Conservation (phyloP, 495 filamentous ascomycete species). For the Aspergillus steynii region DNA sequence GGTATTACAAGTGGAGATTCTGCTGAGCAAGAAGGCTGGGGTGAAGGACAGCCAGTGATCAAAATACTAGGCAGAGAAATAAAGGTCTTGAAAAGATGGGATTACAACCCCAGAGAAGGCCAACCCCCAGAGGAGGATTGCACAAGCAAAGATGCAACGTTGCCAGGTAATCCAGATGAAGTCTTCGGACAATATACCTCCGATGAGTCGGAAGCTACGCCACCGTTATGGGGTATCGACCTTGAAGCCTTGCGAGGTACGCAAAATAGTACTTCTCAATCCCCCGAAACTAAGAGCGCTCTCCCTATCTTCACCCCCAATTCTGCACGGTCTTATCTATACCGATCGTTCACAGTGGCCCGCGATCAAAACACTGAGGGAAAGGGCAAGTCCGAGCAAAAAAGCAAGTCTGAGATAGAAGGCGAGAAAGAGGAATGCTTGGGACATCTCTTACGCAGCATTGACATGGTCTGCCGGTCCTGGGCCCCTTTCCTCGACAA, state of each 20-base stretch:
- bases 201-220: conserved; percentile 24
- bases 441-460: conserved; percentile 60
- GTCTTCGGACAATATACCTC: conserved; percentile 16
- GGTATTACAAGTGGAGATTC: conserved; percentile 66
- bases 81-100: conserved; percentile 71
- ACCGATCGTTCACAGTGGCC: conserved; percentile 32
- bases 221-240: conserved; percentile 77
- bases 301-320: conserved; percentile 71
- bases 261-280: conserved; percentile 14
- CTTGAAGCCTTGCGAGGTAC: conserved; percentile 60
- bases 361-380: conserved; percentile 2
- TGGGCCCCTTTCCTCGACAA: conserved; percentile 60
- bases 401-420: conserved; percentile 29
- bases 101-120: conserved; percentile 64
- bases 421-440: conserved; percentile 56
- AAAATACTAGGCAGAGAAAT: conserved; percentile 71
- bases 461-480: conserved; percentile 68
- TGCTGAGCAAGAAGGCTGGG: conserved; percentile 72
- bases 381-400: conserved; percentile 42
- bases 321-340: conserved; percentile 46
- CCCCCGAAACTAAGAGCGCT: conserved; percentile 16
- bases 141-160: conserved; percentile 11
- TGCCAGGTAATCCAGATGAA: conserved; percentile 5
- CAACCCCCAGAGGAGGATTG: conserved; percentile 21
- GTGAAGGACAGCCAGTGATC: conserved; percentile 70